phyloP scores from a whole-genome alignment of 495 filamentous ascomycete species.

The Penicillium simplicissimum region DNA sequence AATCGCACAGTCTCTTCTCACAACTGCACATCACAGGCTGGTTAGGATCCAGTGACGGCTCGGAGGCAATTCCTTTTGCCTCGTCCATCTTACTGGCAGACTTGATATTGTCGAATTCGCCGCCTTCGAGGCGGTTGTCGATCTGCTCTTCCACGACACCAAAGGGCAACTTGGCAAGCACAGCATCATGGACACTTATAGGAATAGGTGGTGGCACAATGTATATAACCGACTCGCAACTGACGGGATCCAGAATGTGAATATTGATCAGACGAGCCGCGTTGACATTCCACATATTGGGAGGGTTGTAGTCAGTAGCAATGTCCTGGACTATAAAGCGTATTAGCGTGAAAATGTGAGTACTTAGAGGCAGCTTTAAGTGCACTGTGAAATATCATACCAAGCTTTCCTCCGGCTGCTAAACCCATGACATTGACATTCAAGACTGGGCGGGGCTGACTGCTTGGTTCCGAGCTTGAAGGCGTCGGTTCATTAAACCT shows the following conservation, averaged over 20 bases:
- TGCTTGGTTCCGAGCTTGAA: not conserved
- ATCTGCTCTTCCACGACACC: not conserved
- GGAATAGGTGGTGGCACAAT: not conserved
- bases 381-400: not conserved
- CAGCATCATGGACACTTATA: not conserved
- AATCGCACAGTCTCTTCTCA: slow-evolving; percentile 1
- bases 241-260: not conserved
- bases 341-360: not conserved
- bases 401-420: not conserved
- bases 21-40: not conserved
- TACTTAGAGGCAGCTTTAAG: too few relatives aligned
- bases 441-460: not conserved
- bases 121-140: not conserved
- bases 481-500: not conserved
- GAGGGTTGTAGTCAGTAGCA: not conserved
- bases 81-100: slow-evolving; percentile 1
- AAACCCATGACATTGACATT: not conserved
- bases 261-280: not conserved
- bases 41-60: not conserved
- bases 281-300: not conserved
- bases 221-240: not conserved
- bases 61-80: not conserved
- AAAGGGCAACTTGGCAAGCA: not conserved
- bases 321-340: not conserved
- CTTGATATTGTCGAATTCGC: not conserved